Conservation (phyloP, 2,329 filamentous ascomycete genomes). For the Aplosporella prunicola region DNA sequence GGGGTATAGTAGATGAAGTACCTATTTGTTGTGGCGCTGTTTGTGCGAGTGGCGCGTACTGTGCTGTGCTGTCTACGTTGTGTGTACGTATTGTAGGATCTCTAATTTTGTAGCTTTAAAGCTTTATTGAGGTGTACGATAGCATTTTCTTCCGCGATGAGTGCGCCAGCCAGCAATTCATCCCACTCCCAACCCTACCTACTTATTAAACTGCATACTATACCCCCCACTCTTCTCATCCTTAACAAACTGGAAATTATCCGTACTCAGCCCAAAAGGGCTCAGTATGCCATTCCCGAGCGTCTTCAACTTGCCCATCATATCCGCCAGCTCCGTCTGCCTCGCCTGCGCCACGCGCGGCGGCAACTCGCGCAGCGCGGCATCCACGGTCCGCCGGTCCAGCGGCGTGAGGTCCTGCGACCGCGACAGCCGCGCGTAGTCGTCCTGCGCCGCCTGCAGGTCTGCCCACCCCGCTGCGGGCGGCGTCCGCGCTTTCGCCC, state of each 20-base stretch:
- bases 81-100: too few species aligned
- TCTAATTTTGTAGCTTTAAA: too few species aligned
- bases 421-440: conserved; percentile 60
- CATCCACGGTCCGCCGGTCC: conserved; percentile 59
- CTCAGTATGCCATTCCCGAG: conserved; percentile 86
- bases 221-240: conserved; percentile 86
- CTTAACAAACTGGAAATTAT: conserved; percentile 90
- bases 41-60: too few species aligned
- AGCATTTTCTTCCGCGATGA: too few species aligned
- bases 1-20: too few species aligned
- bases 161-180: too few species aligned
- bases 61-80: too few species aligned
- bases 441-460: conserved; percentile 66
- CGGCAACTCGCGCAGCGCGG: conserved; percentile 58
- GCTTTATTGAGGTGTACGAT: too few species aligned
- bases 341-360: conserved; percentile 64
- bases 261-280: conserved; percentile 86
- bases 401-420: conserved; percentile 52
- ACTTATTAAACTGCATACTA: conserved; percentile 74
- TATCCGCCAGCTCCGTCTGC: conserved; percentile 82
- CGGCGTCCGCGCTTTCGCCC: conserved; percentile 63
- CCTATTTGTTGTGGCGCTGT: too few species aligned
- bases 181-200: too few species aligned
- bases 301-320: conserved; percentile 94
- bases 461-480: conserved; percentile 70